phyloP scores from a whole-genome alignment of 139 green algal species.

The Coccomyxa sp. region DNA sequence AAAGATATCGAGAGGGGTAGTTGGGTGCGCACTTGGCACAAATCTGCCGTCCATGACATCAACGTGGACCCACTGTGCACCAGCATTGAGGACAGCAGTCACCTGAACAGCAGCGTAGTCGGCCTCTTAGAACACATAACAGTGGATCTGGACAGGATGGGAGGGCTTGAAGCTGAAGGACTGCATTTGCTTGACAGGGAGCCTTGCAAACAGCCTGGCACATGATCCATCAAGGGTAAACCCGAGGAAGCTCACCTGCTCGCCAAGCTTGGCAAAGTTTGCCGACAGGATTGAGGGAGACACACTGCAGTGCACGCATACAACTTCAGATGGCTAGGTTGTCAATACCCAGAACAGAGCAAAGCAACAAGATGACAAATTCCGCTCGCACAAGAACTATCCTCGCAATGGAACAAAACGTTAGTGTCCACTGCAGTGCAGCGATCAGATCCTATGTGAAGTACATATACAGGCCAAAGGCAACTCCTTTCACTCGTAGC shows the following conservation, averaged over 20 bases:
- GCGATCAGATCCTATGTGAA: too few species aligned
- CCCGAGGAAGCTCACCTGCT: conserved; percentile 57
- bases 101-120: conserved; percentile 51
- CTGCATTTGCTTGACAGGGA: too few species aligned
- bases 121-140: too few species aligned
- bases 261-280: conserved; percentile 92
- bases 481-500: too few species aligned
- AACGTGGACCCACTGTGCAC: conserved; percentile 95
- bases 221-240: neutral
- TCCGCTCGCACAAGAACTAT: too few species aligned
- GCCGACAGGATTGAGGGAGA: conserved; percentile 94
- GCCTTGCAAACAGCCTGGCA: neutral
- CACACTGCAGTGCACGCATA: conserved; percentile 39
- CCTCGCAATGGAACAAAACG: too few species aligned
- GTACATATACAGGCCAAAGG: too few species aligned
- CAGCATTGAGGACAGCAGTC: conserved; percentile 85
- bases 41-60: conserved; percentile 97
- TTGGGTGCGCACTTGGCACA: conserved; percentile 65
- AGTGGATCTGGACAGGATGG: neutral
- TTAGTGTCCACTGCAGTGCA: too few species aligned
- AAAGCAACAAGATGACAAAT: too few species aligned
- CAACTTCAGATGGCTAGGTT: too few species aligned
- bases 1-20: neutral
- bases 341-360: too few species aligned
- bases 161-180: neutral